phyloP scores from a whole-genome alignment of 371 early-diverging fungal species.

The Actinomortierella wolfii region DNA sequence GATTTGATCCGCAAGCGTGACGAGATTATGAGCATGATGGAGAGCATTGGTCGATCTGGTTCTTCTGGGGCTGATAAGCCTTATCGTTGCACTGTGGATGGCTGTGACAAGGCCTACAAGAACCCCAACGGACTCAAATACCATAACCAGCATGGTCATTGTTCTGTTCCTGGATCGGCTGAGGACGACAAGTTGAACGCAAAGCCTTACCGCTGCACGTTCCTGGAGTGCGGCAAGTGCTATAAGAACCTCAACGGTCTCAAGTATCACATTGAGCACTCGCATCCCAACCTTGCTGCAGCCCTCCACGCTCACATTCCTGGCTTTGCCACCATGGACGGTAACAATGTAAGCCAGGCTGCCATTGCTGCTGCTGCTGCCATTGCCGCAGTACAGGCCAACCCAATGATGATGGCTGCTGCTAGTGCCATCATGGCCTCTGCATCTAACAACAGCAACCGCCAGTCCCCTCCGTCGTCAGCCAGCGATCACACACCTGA shows the following conservation, averaged over 20 bases:
- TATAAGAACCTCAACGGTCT: slow-evolving; percentile 98
- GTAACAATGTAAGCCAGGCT: slow-evolving; percentile 36
- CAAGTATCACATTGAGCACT: slow-evolving; percentile 92
- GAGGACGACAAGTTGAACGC: slow-evolving; percentile 51
- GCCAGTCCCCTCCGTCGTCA: slow-evolving; percentile 12
- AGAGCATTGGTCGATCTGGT: slow-evolving; percentile 30
- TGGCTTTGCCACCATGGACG: slow-evolving; percentile 35
- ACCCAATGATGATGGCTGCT: slow-evolving; percentile 46
- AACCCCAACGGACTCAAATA: slow-evolving; percentile 98
- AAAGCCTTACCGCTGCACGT: slow-evolving; percentile 89
- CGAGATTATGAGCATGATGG: slow-evolving; percentile 39
- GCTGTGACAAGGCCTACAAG: slow-evolving; percentile 96
- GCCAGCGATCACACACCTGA: slow-evolving; percentile 35
- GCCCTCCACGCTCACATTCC: slow-evolving; percentile 37
- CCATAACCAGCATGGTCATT: slow-evolving; percentile 88
- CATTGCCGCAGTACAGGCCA: slow-evolving; percentile 28
- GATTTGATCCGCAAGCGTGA: slow-evolving; percentile 37
- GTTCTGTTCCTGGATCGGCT: slow-evolving; percentile 55
- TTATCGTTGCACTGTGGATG: slow-evolving; percentile 78
- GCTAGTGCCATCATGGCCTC: slow-evolving; percentile 41
- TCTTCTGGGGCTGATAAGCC: slow-evolving; percentile 66
- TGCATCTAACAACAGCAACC: slow-evolving; percentile 23
- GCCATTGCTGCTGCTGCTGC: slow-evolving; percentile 32
- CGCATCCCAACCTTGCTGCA: slow-evolving; percentile 58
- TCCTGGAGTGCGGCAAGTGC: slow-evolving; percentile 86